Evolutionary conservation across 2,329 filamentous ascomycete genomes (phyloP), one percentile per base, ranked within the genome.

Genomic region (Sporothrix humicola): DNA sequence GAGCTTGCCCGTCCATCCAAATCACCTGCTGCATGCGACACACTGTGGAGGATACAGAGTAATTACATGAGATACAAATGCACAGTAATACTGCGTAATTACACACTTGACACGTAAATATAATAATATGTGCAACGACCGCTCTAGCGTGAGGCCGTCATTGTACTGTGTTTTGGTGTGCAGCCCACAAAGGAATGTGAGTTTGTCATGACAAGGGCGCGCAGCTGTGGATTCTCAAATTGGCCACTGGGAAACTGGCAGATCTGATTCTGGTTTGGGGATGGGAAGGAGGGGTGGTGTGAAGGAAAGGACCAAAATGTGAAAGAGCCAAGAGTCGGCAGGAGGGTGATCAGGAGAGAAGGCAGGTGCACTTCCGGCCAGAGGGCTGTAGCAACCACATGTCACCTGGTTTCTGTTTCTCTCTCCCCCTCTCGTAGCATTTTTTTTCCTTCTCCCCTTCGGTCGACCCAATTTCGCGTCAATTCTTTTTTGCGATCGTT

Each of bases 141-240:
- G 59, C 59, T 23, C 23, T 65, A 65, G 59, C 59, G 42, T 65
- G 59, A 46, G 37, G 31, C 7, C 37, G 23, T 5, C 59, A 20
- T 17, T 31, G 42, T 17, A 66, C 42, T 48, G 20, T 48, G 10
- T 66, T 48, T 66, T 65, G 46, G 23, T 59, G 3, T 56, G n/a
- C n/a, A 48, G 44, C 42, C 37, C 26, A 42, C 37, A 66, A 58
- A 66, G 59, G 44, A 66, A 72, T 66, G 48, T 48, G 63, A 26
- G 68, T 20, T 63, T 69, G 65, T 69, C 66, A 73, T 46, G 31
- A n/a, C 72, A 61, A 71, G 56, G 68, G 72, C 72, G 58, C 56
- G 42, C 46, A 23, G n/a, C 20, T 59, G 59, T 48, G 48, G 71
- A 23, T 54, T 42, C 46, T 5, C 23, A 31, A 23, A 69, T 56